Base-by-base conservation (phyloP, 441 rosid genomes). In the Populus hybrid region DNA sequence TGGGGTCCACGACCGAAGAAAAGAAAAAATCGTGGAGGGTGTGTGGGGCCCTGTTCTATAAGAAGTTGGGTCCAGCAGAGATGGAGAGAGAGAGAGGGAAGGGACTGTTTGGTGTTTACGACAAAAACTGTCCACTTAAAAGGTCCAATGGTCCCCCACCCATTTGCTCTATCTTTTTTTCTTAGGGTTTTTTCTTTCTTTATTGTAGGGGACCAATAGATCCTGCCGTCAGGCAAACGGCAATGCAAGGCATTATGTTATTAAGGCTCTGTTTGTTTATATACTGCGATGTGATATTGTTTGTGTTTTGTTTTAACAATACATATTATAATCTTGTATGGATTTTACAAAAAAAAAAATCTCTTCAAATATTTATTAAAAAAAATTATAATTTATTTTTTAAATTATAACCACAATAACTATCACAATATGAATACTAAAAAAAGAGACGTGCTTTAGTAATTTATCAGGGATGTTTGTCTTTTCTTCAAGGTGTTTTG, bases 61-160 rank as follows among this genome's bases (percentile, higher is more conserved):
- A 59, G 23, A 35, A 26, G 76, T 68, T 80, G 86, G 87, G 71
- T 70, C 86, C 81, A 70, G 59, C 72, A 6, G 72, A 57, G 32
- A 30, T 30, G 14, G 69, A 28, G 73, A 6, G 74, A 50, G 36
- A 72, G 61, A 1, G 26, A 18, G 57, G 67, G n/a, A 70, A 42
- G 70, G 24, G 34, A 61, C 78, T 74, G 80, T 79, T 71, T 67
- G 80, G 88, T 73, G 76, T 76, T 79, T 75, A 79, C 83, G 83
- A 84, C 85, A 46, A 68, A 81, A 86, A 76, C 87, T 83, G 87
- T 84, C 85, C 80, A 81, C 85, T 81, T 74, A 77, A 54, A 59
- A 24, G 28, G 72, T 46, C 66, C 57, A 14, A 46, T 83, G 95
- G 97, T 90, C 94, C 97, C 96, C 90, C 75, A 66, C 87, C 83